Percentiles rank a stretch among this genome's conserved stretches.
phyloP scores from a whole-genome alignment of 169 alveolate genomes.

The Cryptosporidium ubiquitum region DNA sequence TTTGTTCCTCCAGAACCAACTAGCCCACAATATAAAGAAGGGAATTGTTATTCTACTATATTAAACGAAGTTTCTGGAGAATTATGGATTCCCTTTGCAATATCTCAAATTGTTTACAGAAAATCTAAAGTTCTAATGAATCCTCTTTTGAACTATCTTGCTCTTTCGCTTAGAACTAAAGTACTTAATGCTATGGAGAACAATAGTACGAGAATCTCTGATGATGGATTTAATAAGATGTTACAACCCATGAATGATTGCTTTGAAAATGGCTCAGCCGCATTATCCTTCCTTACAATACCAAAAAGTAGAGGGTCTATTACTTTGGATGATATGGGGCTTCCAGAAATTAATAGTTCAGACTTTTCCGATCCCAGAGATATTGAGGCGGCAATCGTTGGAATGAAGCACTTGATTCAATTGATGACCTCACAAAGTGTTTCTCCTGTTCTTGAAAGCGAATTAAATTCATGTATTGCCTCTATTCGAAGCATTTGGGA shows the following conservation, averaged over 20 bases:
- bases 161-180: conserved; percentile 39
- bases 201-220: conserved; percentile 46
- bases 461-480: conserved; percentile 45
- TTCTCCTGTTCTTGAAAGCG: conserved; percentile 24
- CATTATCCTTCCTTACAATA: conserved; percentile 54
- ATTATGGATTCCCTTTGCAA: conserved; percentile 70
- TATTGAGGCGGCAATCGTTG: conserved; percentile 68
- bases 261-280: conserved; percentile 62
- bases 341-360: conserved; percentile 67
- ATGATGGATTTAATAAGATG: conserved; percentile 56
- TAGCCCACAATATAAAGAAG: conserved; percentile 13
- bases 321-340: conserved; percentile 53
- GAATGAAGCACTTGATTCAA: conserved; percentile 50
- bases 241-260: conserved; percentile 66
- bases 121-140: conserved; percentile 53
- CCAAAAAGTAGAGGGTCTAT: conserved; percentile 69
- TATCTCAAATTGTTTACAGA: conserved; percentile 68
- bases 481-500: conserved; percentile 71
- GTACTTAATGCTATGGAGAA: conserved; percentile 49
- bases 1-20: conserved; percentile 32
- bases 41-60: conserved; percentile 66
- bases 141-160: conserved; percentile 53
- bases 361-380: conserved; percentile 65
- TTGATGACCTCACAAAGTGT: conserved; percentile 43
- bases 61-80: conserved; percentile 72